Conservation (phyloP, 202 grass and related monocot genomes). For the Musa balbisiana region DNA sequence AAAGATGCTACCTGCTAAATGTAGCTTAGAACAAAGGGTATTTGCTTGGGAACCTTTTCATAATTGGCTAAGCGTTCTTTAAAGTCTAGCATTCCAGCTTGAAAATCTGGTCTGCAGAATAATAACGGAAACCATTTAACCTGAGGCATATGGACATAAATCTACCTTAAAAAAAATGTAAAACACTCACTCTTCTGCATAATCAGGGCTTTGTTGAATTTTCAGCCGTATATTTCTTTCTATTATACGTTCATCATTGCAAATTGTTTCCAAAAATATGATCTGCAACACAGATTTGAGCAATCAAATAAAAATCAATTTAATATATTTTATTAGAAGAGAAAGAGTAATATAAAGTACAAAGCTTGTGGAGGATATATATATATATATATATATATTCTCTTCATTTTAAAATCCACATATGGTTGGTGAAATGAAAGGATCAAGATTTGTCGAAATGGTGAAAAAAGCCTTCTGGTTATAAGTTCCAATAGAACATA, state of each 20-base stretch:
- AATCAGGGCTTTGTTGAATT: constrained; percentile 98
- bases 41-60: constrained; percentile 58
- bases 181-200: constrained; percentile 78
- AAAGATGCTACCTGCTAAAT: constrained; percentile 3
- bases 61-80: constrained; percentile 89
- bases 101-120: constrained; percentile 68
- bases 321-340: too few species aligned
- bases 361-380: too few species aligned
- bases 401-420: too few species aligned
- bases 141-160: not conserved
- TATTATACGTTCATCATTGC: constrained; percentile 75
- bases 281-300: constrained; percentile 45
- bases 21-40: constrained; percentile 26
- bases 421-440: too few species aligned
- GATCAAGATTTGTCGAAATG: too few species aligned
- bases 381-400: too few species aligned
- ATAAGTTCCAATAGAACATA: too few species aligned
- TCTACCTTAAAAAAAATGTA: constrained; percentile 24
- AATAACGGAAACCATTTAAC: constrained; percentile 24
- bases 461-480: too few species aligned
- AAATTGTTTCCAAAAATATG: constrained; percentile 99
- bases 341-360: not conserved
- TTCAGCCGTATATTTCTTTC: constrained; percentile 96
- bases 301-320: too few species aligned
- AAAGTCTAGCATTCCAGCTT: constrained; percentile 85